Conservation (phyloP, 768 basidiomycete genomes). For the Psilocybe subaeruginosa region DNA sequence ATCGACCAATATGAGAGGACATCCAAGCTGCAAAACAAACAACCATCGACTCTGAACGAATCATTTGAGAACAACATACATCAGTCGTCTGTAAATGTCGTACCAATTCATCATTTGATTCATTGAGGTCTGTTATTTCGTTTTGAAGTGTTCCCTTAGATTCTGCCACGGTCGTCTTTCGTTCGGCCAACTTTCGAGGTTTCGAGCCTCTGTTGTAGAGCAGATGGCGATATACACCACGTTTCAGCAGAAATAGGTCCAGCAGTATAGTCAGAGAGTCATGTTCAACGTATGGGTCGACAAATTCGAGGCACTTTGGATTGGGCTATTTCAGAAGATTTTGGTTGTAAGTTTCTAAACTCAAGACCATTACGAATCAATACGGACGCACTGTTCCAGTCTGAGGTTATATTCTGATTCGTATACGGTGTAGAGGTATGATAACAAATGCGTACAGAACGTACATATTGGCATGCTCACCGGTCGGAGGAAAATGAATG, state of each 20-base stretch:
- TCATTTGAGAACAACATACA: background rate
- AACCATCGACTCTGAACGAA: slow-evolving; percentile 56
- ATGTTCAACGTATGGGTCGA: slow-evolving; percentile 88
- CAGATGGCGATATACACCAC: slow-evolving; percentile 81
- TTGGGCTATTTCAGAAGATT: slow-evolving; percentile 40
- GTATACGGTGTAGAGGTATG: slow-evolving; percentile 82
- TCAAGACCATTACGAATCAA: background rate
- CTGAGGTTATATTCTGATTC: slow-evolving; percentile 77
- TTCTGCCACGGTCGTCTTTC: slow-evolving; percentile 13
- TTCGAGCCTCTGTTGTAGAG: slow-evolving; percentile 78
- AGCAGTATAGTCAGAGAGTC: slow-evolving; percentile 73
- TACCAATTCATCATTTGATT: slow-evolving; percentile 6
- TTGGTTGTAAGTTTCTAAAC: background rate
- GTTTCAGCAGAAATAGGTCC: slow-evolving; percentile 82
- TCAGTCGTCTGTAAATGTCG: background rate
- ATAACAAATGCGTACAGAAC: slow-evolving; percentile 62
- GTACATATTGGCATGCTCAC: slow-evolving; percentile 78
- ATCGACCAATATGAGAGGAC: slow-evolving; percentile 63
- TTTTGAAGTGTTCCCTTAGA: background rate
- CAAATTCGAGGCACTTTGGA: slow-evolving; percentile 59
- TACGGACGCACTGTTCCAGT: slow-evolving; percentile 81
- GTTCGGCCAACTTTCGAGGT: slow-evolving; percentile 48
- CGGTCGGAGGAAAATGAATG: too few species aligned
- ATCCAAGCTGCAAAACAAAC: slow-evolving; percentile 61
- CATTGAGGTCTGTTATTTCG: background rate